Percentiles rank a stretch among this genome's conserved stretches.
phyloP scores from a whole-genome alignment of 2,329 filamentous ascomycete species.

The Trichoderma arundinaceum region DNA sequence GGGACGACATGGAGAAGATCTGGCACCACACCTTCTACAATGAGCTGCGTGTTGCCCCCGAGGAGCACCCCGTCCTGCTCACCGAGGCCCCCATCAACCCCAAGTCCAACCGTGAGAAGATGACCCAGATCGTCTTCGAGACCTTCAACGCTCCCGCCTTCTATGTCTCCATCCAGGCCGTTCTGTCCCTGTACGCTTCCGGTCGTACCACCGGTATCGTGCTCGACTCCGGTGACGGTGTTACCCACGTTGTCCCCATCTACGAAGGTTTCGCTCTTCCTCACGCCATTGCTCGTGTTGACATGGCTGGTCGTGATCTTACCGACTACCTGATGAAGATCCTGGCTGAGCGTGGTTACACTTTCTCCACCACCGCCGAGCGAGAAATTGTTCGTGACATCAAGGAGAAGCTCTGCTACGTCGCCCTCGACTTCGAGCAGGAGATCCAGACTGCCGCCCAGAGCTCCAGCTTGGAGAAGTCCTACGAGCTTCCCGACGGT shows the following conservation, averaged over 20 bases:
- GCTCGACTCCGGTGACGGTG: slow-evolving; percentile 99
- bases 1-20: slow-evolving; percentile 99
- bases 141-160: slow-evolving; percentile 99
- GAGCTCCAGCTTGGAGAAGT: slow-evolving; percentile 99
- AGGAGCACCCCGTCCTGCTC: slow-evolving; percentile 99
- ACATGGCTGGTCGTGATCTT: slow-evolving; percentile 99
- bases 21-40: slow-evolving; percentile 99
- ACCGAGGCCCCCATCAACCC: slow-evolving; percentile 99
- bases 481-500: slow-evolving; percentile 98
- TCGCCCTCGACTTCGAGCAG: slow-evolving; percentile 99
- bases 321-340: slow-evolving; percentile 99
- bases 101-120: slow-evolving; percentile 99
- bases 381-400: slow-evolving; percentile 99
- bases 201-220: slow-evolving; percentile 99
- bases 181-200: slow-evolving; percentile 98
- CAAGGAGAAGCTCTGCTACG: slow-evolving; percentile 99
- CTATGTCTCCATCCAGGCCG: slow-evolving; percentile 99
- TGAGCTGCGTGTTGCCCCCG: slow-evolving; percentile 98
- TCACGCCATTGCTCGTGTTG: slow-evolving; percentile 99
- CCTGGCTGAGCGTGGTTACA: slow-evolving; percentile 97
- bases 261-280: slow-evolving; percentile 99
- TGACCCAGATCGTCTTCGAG: slow-evolving; percentile 99
- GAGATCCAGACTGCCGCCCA: slow-evolving; percentile 99
- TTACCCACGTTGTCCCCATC: slow-evolving; percentile 99
- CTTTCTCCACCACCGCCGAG: slow-evolving; percentile 99